Percentiles rank a stretch among this genome's conserved stretches.
phyloP scores from a whole-genome alignment of 106 monocot genomes.

The Dactylorhiza incarnata region DNA sequence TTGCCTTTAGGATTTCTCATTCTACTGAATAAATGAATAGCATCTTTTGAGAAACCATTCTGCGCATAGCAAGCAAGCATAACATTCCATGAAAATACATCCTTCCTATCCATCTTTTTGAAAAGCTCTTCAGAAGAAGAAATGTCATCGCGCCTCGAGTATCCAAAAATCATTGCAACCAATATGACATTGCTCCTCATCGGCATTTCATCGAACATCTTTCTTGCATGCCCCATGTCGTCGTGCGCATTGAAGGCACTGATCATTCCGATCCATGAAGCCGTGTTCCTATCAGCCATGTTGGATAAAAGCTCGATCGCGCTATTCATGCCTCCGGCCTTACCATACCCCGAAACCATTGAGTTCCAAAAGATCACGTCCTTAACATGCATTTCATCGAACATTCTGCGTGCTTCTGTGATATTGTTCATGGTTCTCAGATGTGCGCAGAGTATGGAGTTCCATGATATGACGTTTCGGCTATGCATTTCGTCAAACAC shows the following conservation, averaged over 20 bases:
- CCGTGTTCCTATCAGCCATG: slow-evolving; percentile 47
- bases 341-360: slow-evolving; percentile 39
- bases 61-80: slow-evolving; percentile 59
- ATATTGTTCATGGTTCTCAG: slow-evolving; percentile 19
- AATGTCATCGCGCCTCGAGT: slow-evolving; percentile 39
- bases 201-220: slow-evolving; percentile 43
- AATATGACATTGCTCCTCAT: slow-evolving; percentile 40
- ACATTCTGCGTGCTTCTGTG: slow-evolving; percentile 20
- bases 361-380: slow-evolving; percentile 62
- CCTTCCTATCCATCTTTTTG: slow-evolving; percentile 34
- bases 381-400: slow-evolving; percentile 43
- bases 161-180: slow-evolving; percentile 64
- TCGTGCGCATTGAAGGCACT: slow-evolving; percentile 24
- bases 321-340: slow-evolving; percentile 24
- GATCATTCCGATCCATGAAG: slow-evolving; percentile 60
- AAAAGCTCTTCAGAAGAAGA: slow-evolving; percentile 28
- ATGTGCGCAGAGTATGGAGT: slow-evolving; percentile 31
- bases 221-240: slow-evolving; percentile 27
- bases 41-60: slow-evolving; percentile 41
- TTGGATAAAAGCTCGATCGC: slow-evolving; percentile 17
- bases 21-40: slow-evolving; percentile 38
- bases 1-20: slow-evolving; percentile 34
- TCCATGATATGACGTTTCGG: slow-evolving; percentile 32
- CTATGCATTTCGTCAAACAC: slow-evolving; percentile 35
- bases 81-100: slow-evolving; percentile 48